These are phyloP conservation scores for Davidsoniella eucalypti DNA, from an alignment of 2,329 filamentous ascomycete species.

Conservation along the genomic window DNA sequence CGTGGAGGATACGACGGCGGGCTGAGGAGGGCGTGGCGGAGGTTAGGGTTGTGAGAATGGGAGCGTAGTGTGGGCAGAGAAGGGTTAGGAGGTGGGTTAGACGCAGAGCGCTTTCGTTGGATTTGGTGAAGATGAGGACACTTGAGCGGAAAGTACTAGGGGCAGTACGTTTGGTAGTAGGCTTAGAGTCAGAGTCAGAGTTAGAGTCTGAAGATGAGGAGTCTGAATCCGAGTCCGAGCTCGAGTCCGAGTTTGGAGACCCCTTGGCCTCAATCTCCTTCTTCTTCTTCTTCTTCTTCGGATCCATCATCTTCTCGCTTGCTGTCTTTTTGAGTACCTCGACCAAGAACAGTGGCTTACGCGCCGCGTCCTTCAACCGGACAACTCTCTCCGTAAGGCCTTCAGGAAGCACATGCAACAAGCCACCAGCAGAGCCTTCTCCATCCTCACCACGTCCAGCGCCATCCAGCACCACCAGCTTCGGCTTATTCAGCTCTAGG, in stretches of 20 bases:
- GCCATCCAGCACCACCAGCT: slow-evolving; percentile 57
- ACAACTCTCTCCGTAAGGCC: slow-evolving; percentile 27
- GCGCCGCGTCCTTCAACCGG: slow-evolving; percentile 29
- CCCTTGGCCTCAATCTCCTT: background rate
- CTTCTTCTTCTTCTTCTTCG: slow-evolving; percentile 24
- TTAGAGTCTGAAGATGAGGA: slow-evolving; percentile 19
- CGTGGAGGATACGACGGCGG: slow-evolving; percentile 48
- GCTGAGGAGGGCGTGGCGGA: slow-evolving; percentile 60
- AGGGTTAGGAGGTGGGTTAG: slow-evolving; percentile 63
- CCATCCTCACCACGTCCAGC: slow-evolving; percentile 14
- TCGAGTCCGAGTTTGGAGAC: background rate
- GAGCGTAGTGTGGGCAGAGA: slow-evolving; percentile 41
- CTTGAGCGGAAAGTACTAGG: slow-evolving; percentile 21
- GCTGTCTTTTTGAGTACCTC: slow-evolving; percentile 26
- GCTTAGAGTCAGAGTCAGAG: slow-evolving; percentile 16
- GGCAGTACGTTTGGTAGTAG: slow-evolving; percentile 13
- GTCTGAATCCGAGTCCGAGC: slow-evolving; percentile 14
- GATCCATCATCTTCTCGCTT: slow-evolving; percentile 1
- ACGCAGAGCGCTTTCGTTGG: slow-evolving; percentile 74
- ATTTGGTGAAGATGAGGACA: slow-evolving; percentile 76
- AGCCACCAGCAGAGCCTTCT: background rate
- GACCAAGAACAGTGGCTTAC: slow-evolving; percentile 59
- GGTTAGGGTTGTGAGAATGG: slow-evolving; percentile 52
- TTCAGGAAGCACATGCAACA: slow-evolving; percentile 40
- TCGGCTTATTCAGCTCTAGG: slow-evolving; percentile 56